Conservation (phyloP, 2,329 filamentous ascomycete genomes). For the Neofusicoccum cordaticola region DNA sequence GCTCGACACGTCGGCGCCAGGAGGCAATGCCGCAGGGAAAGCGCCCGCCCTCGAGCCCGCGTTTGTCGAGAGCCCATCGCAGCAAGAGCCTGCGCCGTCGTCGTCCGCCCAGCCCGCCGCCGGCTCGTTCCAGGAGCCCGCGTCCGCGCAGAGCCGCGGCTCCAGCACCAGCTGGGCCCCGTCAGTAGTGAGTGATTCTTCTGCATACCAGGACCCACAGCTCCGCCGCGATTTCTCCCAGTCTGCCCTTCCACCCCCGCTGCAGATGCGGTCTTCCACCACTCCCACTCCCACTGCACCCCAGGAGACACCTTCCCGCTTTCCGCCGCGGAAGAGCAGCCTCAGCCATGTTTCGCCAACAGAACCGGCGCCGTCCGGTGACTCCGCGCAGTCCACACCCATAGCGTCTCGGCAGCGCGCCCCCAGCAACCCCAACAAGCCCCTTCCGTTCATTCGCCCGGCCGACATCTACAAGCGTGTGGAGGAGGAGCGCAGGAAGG, state of each 20-base stretch:
- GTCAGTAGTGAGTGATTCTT: slow-evolving; percentile 31
- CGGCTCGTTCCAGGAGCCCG: background rate
- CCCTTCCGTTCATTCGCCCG: slow-evolving; percentile 66
- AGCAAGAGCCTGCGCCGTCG: slow-evolving; percentile 16
- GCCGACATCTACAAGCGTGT: slow-evolving; percentile 74
- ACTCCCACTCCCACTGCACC: slow-evolving; percentile 37
- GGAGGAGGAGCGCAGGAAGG: slow-evolving; percentile 61
- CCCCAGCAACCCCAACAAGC: slow-evolving; percentile 44
- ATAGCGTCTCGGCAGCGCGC: slow-evolving; percentile 25
- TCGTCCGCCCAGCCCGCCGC: slow-evolving; percentile 14
- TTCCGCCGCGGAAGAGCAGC: slow-evolving; percentile 63
- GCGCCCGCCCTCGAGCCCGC: background rate
- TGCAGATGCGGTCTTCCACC: slow-evolving; percentile 39
- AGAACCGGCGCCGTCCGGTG: background rate
- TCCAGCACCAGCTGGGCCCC: slow-evolving; percentile 29
- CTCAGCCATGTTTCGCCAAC: slow-evolving; percentile 42
- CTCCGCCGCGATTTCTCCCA: slow-evolving; percentile 51
- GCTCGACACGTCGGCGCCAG: background rate
- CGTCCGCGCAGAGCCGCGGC: slow-evolving; percentile 22
- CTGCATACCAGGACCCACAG: slow-evolving; percentile 32
- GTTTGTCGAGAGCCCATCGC: slow-evolving; percentile 13
- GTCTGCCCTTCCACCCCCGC: slow-evolving; percentile 50
- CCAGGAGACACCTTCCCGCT: slow-evolving; percentile 36
- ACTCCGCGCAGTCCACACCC: slow-evolving; percentile 11
- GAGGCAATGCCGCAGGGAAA: background rate